A percentile compares a stretch with the other conserved stretches of the same genome.
Evolutionary conservation across 1,139 yeast genomes (phyloP).

Genomic region (Hemisphaericaspora xylanilytica): DNA sequence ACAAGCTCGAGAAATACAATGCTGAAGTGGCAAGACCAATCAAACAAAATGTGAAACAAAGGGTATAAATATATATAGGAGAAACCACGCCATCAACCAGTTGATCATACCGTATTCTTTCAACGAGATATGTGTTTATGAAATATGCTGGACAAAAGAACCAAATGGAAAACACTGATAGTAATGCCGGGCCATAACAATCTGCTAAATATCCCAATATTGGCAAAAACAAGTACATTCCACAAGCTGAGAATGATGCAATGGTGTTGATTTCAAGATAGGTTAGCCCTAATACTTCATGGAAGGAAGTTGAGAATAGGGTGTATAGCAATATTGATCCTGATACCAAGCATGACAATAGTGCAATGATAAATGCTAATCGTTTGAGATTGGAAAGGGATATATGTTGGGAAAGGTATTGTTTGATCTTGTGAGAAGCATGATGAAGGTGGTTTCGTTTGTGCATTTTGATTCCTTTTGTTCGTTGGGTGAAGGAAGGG

Average conservation of each 20-base stretch:
- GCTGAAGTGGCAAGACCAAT: constrained; percentile 84
- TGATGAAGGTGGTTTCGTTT: constrained; percentile 6
- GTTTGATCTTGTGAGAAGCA: constrained; percentile 19
- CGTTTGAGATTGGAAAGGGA: constrained; percentile 27
- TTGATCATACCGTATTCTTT: constrained; percentile 1
- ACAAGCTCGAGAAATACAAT: constrained; percentile 69
- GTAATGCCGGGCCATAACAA: constrained; percentile 73
- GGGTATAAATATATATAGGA: constrained; percentile 20
- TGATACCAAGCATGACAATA: constrained; percentile 64
- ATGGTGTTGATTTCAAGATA: constrained; percentile 75
- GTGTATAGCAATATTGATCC: constrained; percentile 84
- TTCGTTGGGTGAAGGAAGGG: too few relatives aligned
- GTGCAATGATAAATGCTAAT: constrained; percentile 37
- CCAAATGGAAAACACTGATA: constrained; percentile 61
- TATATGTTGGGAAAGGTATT: constrained; percentile 23
- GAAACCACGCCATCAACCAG: neutral
- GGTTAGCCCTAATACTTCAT: constrained; percentile 53
- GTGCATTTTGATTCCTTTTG: too few relatives aligned
- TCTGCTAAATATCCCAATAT: constrained; percentile 82
- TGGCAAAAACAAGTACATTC: constrained; percentile 85
- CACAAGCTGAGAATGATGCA: constrained; percentile 72
- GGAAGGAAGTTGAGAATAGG: constrained; percentile 71
- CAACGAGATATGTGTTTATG: constrained; percentile 29
- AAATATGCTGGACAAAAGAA: constrained; percentile 75
- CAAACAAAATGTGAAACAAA: constrained; percentile 38